A percentile compares a stretch with the other conserved stretches of the same genome.
phyloP scores from a whole-genome alignment of 2,329 filamentous ascomycete species.

The Cercospora zeae-maydis region DNA sequence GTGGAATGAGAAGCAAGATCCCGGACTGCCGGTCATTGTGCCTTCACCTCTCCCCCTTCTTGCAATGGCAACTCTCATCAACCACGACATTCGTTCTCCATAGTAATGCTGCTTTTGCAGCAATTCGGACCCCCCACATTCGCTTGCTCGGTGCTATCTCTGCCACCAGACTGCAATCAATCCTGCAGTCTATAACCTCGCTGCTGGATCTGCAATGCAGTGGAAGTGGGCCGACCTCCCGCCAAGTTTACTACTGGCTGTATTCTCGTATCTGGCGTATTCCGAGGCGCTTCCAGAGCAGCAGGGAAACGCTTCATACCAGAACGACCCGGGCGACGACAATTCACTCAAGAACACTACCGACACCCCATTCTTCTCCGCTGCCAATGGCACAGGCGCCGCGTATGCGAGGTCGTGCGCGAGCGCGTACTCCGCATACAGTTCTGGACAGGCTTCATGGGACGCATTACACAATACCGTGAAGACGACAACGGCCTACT shows the following conservation, averaged over 20 bases:
- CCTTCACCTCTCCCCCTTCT: not conserved
- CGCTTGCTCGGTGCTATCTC: not conserved
- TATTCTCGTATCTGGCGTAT: slow-evolving; percentile 13
- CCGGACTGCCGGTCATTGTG: too few species aligned
- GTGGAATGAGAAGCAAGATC: not conserved
- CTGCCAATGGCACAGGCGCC: slow-evolving; percentile 6
- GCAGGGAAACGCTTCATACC: not conserved
- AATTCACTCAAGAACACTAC: not conserved
- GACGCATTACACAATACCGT: slow-evolving; percentile 4
- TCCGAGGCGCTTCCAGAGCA: not conserved
- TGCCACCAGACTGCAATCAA: not conserved
- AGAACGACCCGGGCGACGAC: not conserved
- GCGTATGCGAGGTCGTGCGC: slow-evolving; percentile 14
- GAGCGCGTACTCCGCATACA: slow-evolving; percentile 8
- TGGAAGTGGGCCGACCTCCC: slow-evolving; percentile 18
- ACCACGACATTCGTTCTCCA: not conserved
- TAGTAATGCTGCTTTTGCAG: slow-evolving; percentile 1
- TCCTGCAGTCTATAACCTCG: not conserved
- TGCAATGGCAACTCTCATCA: not conserved
- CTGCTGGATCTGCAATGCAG: slow-evolving; percentile 7
- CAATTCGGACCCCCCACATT: not conserved
- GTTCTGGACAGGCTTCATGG: slow-evolving; percentile 4
- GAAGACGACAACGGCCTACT: slow-evolving; percentile 11
- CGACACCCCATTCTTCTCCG: not conserved
- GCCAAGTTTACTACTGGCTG: slow-evolving; percentile 16